Conservation (phyloP, 129 eudicot species). For the Oenanthe sinensis region DNA sequence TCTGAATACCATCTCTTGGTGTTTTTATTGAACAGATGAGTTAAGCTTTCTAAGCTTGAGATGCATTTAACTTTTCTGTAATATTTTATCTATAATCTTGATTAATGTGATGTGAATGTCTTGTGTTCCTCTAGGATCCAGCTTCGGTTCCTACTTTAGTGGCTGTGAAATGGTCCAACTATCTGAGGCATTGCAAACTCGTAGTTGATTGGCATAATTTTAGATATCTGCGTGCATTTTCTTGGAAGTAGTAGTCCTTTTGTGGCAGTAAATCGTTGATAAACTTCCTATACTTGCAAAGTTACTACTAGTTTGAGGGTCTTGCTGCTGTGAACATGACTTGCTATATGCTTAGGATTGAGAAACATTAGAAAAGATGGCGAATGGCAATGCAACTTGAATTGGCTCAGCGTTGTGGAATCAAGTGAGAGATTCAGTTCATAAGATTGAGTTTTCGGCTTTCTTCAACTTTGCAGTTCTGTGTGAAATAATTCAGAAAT, state of each 20-base stretch:
- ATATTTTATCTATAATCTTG: not conserved
- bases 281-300: slow-evolving; percentile 1
- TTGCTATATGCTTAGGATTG: slow-evolving; percentile 64
- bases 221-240: slow-evolving; percentile 70
- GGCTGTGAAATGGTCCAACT: slow-evolving; percentile 89
- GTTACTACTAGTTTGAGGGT: not conserved
- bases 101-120: not conserved
- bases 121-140: slow-evolving; percentile 56
- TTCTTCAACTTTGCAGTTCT: slow-evolving; percentile 4
- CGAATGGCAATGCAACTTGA: slow-evolving; percentile 93
- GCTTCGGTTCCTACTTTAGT: slow-evolving; percentile 83
- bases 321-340: slow-evolving; percentile 9
- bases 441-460: slow-evolving; percentile 8
- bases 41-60: no score
- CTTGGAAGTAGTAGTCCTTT: slow-evolving; percentile 79
- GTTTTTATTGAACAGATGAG: slow-evolving; percentile 75
- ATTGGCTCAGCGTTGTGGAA: slow-evolving; percentile 86
- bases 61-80: not conserved
- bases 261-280: slow-evolving; percentile 78
- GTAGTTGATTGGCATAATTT: slow-evolving; percentile 87
- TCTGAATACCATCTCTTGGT: slow-evolving; percentile 87
- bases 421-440: slow-evolving; percentile 46
- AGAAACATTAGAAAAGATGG: slow-evolving; percentile 76
- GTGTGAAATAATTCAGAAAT: not conserved
- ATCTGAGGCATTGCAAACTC: slow-evolving; percentile 57